Conservation (phyloP, 345 rosid genomes). For the Moricandia arvensis region DNA sequence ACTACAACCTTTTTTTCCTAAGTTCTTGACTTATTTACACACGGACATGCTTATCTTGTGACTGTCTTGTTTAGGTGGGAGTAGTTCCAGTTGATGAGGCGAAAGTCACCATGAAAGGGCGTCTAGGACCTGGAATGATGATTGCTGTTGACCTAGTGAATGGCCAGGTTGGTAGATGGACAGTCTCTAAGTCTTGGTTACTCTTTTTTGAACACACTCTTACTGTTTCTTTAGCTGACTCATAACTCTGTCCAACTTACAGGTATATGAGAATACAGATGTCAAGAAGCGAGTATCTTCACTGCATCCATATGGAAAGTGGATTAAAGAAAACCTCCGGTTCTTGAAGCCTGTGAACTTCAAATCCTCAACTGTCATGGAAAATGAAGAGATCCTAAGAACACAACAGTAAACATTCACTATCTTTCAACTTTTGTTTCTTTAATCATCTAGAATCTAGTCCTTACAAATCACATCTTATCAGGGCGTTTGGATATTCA, state of each 20-base stretch:
- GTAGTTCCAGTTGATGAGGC: slow-evolving; percentile 95
- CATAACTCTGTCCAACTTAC: slow-evolving; percentile 24
- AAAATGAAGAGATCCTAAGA: slow-evolving; percentile 74
- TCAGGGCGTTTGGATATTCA: slow-evolving; percentile 95
- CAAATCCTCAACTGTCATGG: slow-evolving; percentile 64
- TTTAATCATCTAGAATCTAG: background rate
- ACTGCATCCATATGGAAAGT: slow-evolving; percentile 79
- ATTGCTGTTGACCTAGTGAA: slow-evolving; percentile 75
- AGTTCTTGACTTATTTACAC: background rate
- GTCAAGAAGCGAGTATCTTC: slow-evolving; percentile 86
- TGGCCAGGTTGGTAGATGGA: slow-evolving; percentile 73
- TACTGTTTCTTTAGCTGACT: slow-evolving; percentile 1
- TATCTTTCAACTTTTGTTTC: background rate
- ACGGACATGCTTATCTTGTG: background rate
- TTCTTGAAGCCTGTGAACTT: slow-evolving; percentile 68
- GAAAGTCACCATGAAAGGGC: slow-evolving; percentile 88
- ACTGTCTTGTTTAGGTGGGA: slow-evolving; percentile 65
- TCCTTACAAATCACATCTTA: background rate
- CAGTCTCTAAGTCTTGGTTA: background rate
- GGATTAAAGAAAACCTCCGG: slow-evolving; percentile 75
- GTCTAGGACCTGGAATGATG: slow-evolving; percentile 99
- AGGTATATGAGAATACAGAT: slow-evolving; percentile 96
- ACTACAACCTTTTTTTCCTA: background rate
- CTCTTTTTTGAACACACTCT: background rate
- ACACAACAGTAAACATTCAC: slow-evolving; percentile 97